Evolutionary conservation across 2,329 filamentous ascomycete genomes (phyloP), one percentile per base, ranked within the genome.

Genomic region (Balansia obtecta): DNA sequence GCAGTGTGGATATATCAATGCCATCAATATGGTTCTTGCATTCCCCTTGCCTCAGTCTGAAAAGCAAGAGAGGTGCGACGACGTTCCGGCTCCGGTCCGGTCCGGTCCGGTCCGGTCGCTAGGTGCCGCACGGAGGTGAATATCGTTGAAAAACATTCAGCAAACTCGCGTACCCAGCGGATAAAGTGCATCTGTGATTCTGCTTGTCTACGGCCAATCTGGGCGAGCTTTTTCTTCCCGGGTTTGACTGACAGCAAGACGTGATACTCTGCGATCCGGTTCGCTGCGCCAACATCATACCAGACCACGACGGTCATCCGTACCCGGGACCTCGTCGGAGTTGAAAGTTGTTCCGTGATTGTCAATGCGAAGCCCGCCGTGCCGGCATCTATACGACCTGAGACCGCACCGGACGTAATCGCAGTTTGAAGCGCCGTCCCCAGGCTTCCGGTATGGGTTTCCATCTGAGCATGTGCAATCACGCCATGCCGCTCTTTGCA

Each of bases 81-180:
- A 91, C 72, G 95, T 95, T 60, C 90, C 90, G 39, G 90, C 89
- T 50, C 90, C 90, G 1, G 90, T 96, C 38, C 90, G 83, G 50
- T 90, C 90, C 41, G 95, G 88, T 53, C 89, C 90, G 63, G 95
- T 88, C 74, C 95, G 95, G 71, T 95, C 33, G 40, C 27, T 22
- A n/a, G 47, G 32, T 6, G 13, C 39, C n/a, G 27, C 27, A 49
- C 2, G 43, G 22, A 42, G 11, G 34, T 9, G 2, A 15, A 6
- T 1, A 15, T 13, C 15, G 11, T 37, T 37, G 34, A 37, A 12
- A 12, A 37, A 37, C 34, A 37, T 10, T 13, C 15, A 3, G 6
- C 15, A 37, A 37, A 12, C 10, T 15, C 11, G 34, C 34, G 34
- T 41, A 20, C n/a, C 39, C 39, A 49, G 40, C 27, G 11, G 42